Conservation (phyloP, 768 basidiomycete genomes). For the Pholiota conissans region DNA sequence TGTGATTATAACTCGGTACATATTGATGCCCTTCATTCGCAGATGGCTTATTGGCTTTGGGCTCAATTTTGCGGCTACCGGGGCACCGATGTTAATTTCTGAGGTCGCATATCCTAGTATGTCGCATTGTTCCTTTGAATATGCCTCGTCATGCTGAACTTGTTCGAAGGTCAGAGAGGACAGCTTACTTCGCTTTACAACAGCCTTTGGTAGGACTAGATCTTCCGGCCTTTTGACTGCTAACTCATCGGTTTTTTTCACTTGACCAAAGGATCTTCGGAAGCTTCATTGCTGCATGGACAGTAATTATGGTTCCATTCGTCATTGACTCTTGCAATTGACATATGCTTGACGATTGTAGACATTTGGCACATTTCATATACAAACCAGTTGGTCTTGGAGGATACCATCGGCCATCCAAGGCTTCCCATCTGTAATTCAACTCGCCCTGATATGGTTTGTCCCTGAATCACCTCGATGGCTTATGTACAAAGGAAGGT, state of each 20-base stretch:
- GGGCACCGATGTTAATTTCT: constrained; percentile 22
- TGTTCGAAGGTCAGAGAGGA: constrained; percentile 15
- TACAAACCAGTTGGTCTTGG: constrained; percentile 64
- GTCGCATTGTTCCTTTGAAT: not conserved
- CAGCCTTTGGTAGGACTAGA: constrained; percentile 20
- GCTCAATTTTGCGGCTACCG: constrained; percentile 19
- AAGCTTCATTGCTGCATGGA: constrained; percentile 58
- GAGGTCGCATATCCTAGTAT: constrained; percentile 23
- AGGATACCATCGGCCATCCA: constrained; percentile 66
- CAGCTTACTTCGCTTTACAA: constrained; percentile 24
- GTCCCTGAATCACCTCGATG: constrained; percentile 75
- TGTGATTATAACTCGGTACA: not conserved
- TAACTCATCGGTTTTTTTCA: not conserved
- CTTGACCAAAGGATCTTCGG: constrained; percentile 16
- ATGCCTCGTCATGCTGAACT: not conserved
- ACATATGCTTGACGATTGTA: no score
- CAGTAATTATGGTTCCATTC: constrained; percentile 21
- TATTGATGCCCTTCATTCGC: not conserved
- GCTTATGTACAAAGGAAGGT: constrained; percentile 61
- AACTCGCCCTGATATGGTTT: constrained; percentile 57
- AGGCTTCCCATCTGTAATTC: constrained; percentile 56
- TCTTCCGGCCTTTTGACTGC: not conserved
- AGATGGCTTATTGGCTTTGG: constrained; percentile 23
- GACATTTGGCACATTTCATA: constrained; percentile 68
- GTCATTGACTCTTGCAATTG: not conserved